Percentiles rank a stretch among this genome's conserved stretches.
Conservation (phyloP, 1,139 yeast species). For the Kluyveromyces sp. region DNA sequence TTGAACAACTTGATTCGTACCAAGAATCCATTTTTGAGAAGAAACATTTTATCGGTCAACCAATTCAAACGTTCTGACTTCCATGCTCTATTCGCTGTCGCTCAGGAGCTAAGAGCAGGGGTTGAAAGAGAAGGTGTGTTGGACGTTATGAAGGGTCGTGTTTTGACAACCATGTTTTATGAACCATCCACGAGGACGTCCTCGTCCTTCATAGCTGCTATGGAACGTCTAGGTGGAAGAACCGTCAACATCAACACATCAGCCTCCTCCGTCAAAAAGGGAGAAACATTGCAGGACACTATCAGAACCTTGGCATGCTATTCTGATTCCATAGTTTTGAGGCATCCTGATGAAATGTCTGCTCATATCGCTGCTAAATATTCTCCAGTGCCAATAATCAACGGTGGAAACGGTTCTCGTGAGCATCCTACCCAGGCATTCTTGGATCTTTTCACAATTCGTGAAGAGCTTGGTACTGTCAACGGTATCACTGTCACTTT, state of each 20-base stretch:
- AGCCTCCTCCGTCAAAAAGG: constrained; percentile 91
- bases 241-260: constrained; percentile 81
- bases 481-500: constrained; percentile 97
- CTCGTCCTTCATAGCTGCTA: constrained; percentile 96
- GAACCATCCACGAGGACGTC: constrained; percentile 98
- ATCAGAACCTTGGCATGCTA: constrained; percentile 91
- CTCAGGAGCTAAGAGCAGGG: constrained; percentile 95
- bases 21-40: constrained; percentile 83
- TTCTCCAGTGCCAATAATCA: constrained; percentile 94
- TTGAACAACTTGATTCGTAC: constrained; percentile 67
- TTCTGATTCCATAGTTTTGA: constrained; percentile 92
- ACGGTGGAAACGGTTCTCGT: constrained; percentile 95
- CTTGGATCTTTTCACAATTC: constrained; percentile 91
- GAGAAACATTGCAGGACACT: constrained; percentile 96
- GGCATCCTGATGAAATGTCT: constrained; percentile 91
- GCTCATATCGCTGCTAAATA: constrained; percentile 93
- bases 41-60: constrained; percentile 80
- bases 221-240: constrained; percentile 99
- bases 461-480: constrained; percentile 98
- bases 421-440: constrained; percentile 99
- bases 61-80: constrained; percentile 82
- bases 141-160: constrained; percentile 83
- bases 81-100: constrained; percentile 89
- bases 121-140: constrained; percentile 95
- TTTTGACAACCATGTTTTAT: constrained; percentile 90